Conservation (phyloP, 2,329 filamentous ascomycete species). For the Phaeosphaeria sp. region DNA sequence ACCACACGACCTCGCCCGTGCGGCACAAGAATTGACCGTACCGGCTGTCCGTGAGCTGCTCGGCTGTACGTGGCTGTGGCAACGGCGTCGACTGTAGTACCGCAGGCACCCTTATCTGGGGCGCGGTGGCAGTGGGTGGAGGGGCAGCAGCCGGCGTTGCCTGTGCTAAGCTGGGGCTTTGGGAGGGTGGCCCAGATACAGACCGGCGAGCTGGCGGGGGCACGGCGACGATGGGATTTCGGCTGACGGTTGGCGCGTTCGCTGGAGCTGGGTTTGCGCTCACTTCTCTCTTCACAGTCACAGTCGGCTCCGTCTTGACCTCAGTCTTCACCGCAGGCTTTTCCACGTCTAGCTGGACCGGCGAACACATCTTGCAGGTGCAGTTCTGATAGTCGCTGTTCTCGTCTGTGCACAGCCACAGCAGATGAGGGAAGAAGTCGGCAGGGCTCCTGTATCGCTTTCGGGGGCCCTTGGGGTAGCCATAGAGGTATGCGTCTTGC, state of each 20-base stretch:
- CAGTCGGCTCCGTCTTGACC: constrained; percentile 24
- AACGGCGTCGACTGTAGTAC: constrained; percentile 46
- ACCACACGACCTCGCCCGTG: constrained; percentile 65
- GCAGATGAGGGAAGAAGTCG: constrained; percentile 66
- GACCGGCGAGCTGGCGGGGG: constrained; percentile 35
- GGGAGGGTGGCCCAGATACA: constrained; percentile 24
- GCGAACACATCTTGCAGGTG: constrained; percentile 64
- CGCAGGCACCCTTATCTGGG: constrained; percentile 31
- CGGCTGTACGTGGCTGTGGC: constrained; percentile 49
- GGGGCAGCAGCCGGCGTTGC: constrained; percentile 17
- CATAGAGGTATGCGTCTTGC: constrained; percentile 67
- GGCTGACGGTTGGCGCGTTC: constrained; percentile 5
- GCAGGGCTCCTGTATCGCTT: constrained; percentile 65
- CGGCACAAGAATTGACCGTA: constrained; percentile 60
- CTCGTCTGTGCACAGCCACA: constrained; percentile 64
- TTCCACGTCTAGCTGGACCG: constrained; percentile 57
- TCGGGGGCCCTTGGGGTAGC: constrained; percentile 63
- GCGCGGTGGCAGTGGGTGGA: constrained; percentile 8
- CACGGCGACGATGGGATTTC: constrained; percentile 23
- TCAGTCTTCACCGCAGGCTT: constrained; percentile 37
- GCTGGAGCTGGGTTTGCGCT: constrained; percentile 1
- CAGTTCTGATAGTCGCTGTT: constrained; percentile 62
- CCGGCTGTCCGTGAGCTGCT: constrained; percentile 59
- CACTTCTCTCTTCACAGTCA: constrained; percentile 36
- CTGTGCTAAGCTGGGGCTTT: constrained; percentile 32